Conservation (phyloP, 805 yeast genomes). For the Metschnikowia shivogae region DNA sequence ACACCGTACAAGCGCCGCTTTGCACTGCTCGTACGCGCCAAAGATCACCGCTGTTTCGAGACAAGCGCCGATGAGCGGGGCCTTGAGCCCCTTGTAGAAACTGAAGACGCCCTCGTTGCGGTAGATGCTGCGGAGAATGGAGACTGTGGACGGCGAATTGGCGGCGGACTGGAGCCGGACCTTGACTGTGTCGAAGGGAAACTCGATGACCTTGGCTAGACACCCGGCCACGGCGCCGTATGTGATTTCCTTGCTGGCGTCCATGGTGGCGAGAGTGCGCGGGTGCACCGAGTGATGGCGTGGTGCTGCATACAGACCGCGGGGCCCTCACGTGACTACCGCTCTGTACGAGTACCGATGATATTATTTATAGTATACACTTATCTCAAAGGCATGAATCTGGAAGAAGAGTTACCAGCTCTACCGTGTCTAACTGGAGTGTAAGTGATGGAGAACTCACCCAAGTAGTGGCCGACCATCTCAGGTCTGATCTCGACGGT, state of each 20-base stretch:
- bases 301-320: no score
- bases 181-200: constrained; percentile 89
- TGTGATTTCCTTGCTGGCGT: constrained; percentile 37
- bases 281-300: background rate
- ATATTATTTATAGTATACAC: constrained; percentile 18
- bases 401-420: constrained; percentile 80
- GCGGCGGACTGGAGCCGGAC: constrained; percentile 72
- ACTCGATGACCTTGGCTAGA: constrained; percentile 78
- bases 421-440: constrained; percentile 99
- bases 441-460: constrained; percentile 99
- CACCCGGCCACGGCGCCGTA: constrained; percentile 70
- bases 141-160: constrained; percentile 49
- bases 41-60: constrained; percentile 81
- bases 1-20: constrained; percentile 3
- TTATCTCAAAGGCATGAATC: constrained; percentile 68
- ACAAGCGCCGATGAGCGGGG: constrained; percentile 89
- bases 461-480: constrained; percentile 99
- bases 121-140: constrained; percentile 62
- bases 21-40: constrained; percentile 48
- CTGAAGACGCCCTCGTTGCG: constrained; percentile 64
- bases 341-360: constrained; percentile 18
- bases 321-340: no score
- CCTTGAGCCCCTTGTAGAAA: constrained; percentile 72
- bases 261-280: background rate
- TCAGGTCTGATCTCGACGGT: constrained; percentile 98